A percentile compares a stretch with the other conserved stretches of the same genome.
phyloP scores from a whole-genome alignment of 2,329 filamentous ascomycete genomes.

The Fragosphaeria purpurea region DNA sequence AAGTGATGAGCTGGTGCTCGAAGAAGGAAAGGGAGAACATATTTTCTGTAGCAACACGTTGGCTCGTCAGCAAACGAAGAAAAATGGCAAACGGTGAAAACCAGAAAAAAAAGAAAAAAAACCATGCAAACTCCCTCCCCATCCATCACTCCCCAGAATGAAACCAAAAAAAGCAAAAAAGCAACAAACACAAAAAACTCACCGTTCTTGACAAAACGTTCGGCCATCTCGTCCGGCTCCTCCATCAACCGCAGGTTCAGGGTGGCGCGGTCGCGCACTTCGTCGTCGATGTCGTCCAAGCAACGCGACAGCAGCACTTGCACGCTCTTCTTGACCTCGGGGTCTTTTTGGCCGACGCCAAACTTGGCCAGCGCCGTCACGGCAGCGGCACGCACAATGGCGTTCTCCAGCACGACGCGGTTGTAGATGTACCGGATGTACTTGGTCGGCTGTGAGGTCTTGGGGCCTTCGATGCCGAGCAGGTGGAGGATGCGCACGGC shows the following conservation, averaged over 20 bases:
- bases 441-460: constrained; percentile 91
- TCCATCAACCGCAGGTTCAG: constrained; percentile 87
- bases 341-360: constrained; percentile 90
- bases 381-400: constrained; percentile 86
- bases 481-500: constrained; percentile 92
- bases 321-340: constrained; percentile 93
- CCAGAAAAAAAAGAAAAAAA: no score
- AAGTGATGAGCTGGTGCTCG: constrained; percentile 95
- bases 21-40: constrained; percentile 94
- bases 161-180: no score
- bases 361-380: constrained; percentile 96
- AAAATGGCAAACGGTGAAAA: no score
- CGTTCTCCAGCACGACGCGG: constrained; percentile 92
- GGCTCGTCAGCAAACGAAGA: no score
- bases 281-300: constrained; percentile 93
- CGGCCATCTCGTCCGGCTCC: constrained; percentile 78
- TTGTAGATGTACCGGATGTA: constrained; percentile 99
- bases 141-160: no score
- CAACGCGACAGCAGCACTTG: constrained; percentile 86
- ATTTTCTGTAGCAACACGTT: constrained; percentile 48
- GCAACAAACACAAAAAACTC: constrained; percentile 19
- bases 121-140: no score
- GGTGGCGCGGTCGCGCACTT: constrained; percentile 90
- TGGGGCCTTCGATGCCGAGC: constrained; percentile 87
- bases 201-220: constrained; percentile 89